A percentile compares a stretch with the other conserved stretches of the same genome.
These are phyloP conservation scores for Phytophthora melonis DNA, from an alignment of 352 stramenopile genomes.

Conservation along the genomic window DNA sequence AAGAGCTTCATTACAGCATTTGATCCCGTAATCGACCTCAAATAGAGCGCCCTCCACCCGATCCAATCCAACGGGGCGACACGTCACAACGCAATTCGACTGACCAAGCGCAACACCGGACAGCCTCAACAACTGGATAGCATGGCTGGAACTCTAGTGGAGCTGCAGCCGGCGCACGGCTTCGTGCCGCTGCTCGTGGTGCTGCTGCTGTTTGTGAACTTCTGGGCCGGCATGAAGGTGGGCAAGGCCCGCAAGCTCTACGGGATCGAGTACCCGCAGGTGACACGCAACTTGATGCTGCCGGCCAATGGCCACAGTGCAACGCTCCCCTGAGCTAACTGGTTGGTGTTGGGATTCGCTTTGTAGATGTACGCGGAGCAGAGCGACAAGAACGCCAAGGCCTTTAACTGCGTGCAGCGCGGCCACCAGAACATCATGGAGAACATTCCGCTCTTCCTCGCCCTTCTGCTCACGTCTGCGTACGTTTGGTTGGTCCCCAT, in stretches of 20 bases:
- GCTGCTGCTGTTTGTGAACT: conserved; percentile 55
- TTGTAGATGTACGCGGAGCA: conserved; percentile 89
- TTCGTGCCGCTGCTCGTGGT: conserved; percentile 63
- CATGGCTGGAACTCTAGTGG: conserved; percentile 29
- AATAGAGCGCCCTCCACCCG: background rate
- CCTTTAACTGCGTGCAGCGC: conserved; percentile 93
- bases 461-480: conserved; percentile 62
- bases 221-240: conserved; percentile 65
- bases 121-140: conserved; percentile 1
- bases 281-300: conserved; percentile 11
- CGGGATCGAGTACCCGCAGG: conserved; percentile 64
- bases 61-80: background rate
- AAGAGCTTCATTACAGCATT: background rate
- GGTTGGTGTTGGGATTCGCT: conserved; percentile 2
- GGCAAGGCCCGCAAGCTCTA: conserved; percentile 73
- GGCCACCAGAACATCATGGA: conserved; percentile 94
- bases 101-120: conserved; percentile 13
- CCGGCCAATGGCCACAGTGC: background rate
- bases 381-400: conserved; percentile 89
- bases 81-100: background rate
- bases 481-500: conserved; percentile 36
- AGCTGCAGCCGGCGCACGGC: conserved; percentile 58
- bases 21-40: conserved; percentile 6
- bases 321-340: background rate
- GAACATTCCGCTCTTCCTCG: conserved; percentile 80